A percentile compares a stretch with the other conserved stretches of the same genome.
Evolutionary conservation across 768 basidiomycete species (phyloP).

Genomic region (Panaeolus cyanescens): DNA sequence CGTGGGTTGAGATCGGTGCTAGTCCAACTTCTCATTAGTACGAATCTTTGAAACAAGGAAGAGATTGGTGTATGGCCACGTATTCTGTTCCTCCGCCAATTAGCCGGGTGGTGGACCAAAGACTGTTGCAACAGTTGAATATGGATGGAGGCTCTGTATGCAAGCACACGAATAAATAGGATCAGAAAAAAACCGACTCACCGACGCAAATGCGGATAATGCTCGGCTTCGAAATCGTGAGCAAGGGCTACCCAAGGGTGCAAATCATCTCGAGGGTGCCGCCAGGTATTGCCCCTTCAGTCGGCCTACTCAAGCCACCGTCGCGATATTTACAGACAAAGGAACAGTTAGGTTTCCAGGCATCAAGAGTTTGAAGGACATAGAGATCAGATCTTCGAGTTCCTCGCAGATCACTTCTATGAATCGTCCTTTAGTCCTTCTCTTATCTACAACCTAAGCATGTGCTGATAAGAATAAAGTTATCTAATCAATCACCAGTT

Average conservation of each 20-base stretch:
- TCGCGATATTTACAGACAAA: not conserved
- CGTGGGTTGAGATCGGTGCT: too few relatives aligned
- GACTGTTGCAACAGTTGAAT: too few relatives aligned
- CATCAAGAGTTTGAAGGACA: not conserved
- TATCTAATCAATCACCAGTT: not conserved
- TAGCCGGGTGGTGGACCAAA: not conserved
- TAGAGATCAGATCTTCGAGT: conserved; percentile 1
- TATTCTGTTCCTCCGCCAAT: not conserved
- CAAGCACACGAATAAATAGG: too few relatives aligned
- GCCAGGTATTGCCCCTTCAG: too few relatives aligned
- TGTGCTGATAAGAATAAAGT: not conserved
- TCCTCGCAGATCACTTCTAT: not conserved
- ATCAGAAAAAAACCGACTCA: not conserved
- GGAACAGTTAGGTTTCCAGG: not conserved
- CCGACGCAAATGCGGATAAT: not conserved
- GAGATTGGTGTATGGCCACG: not conserved
- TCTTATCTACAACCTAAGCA: not conserved
- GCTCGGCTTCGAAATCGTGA: not conserved
- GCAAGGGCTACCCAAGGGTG: not conserved
- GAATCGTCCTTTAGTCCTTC: not conserved
- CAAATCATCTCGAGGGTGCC: too few relatives aligned
- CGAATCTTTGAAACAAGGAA: not conserved
- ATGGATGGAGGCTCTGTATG: too few relatives aligned
- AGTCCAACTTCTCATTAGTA: not conserved
- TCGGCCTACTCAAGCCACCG: too few relatives aligned